These are phyloP conservation scores for Teratosphaeria nubilosa DNA, from an alignment of 2,329 filamentous ascomycete genomes.

Conservation along the genomic window DNA sequence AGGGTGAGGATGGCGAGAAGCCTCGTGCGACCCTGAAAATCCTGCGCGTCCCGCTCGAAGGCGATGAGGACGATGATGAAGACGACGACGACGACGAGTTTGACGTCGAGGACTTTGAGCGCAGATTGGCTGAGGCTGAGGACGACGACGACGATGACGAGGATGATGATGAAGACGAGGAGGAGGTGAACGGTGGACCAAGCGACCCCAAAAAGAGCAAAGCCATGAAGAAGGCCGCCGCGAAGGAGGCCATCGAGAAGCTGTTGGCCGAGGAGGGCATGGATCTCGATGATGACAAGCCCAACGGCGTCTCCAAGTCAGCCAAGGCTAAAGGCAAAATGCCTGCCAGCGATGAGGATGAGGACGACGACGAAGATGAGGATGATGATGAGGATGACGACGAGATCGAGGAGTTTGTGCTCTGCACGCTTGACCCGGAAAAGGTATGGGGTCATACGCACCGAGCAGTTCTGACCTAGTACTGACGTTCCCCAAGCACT, in stretches of 20 bases:
- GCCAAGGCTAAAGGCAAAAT: slow-evolving; percentile 64
- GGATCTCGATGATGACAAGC: slow-evolving; percentile 52
- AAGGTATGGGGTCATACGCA: slow-evolving; percentile 50
- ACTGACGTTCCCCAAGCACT: slow-evolving; percentile 51
- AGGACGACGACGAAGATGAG: slow-evolving; percentile 43
- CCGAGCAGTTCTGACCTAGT: not conserved
- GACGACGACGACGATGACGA: slow-evolving; percentile 46
- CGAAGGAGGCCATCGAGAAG: slow-evolving; percentile 66
- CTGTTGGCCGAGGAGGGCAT: slow-evolving; percentile 55
- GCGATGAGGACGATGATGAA: slow-evolving; percentile 51
- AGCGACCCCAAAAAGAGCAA: slow-evolving; percentile 85
- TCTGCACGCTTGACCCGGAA: slow-evolving; percentile 91
- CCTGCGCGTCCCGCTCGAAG: slow-evolving; percentile 59
- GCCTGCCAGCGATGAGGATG: slow-evolving; percentile 40
- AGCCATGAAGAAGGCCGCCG: slow-evolving; percentile 71
- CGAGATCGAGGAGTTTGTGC: slow-evolving; percentile 77
- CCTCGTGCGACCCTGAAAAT: slow-evolving; percentile 84
- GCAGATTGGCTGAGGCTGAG: slow-evolving; percentile 32
- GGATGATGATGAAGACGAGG: slow-evolving; percentile 50
- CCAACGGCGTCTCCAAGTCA: slow-evolving; percentile 49
- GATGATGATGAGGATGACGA: slow-evolving; percentile 47
- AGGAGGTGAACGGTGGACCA: slow-evolving; percentile 76
- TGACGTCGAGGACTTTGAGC: slow-evolving; percentile 41
- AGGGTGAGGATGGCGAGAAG: slow-evolving; percentile 34
- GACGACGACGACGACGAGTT: slow-evolving; percentile 56